Conservation (phyloP, 2,329 filamentous ascomycete genomes). For the Trichoderma harzianum region DNA sequence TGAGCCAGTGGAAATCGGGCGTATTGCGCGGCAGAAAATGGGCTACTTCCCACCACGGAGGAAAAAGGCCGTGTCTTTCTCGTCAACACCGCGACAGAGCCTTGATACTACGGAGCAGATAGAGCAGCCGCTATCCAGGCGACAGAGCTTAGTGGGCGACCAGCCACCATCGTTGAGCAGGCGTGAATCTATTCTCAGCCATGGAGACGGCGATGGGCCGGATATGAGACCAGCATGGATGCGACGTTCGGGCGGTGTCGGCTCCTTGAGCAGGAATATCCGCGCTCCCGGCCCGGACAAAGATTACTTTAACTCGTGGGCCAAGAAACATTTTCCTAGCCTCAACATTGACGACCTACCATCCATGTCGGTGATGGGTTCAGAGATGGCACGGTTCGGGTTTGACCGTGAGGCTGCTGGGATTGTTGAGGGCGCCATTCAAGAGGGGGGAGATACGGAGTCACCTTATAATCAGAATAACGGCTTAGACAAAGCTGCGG, state of each 20-base stretch:
- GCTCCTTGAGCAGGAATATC: constrained; percentile 69
- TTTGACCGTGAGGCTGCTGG: constrained; percentile 41
- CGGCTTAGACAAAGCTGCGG: constrained; percentile 76
- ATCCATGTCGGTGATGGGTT: constrained; percentile 62
- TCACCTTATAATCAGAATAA: constrained; percentile 46
- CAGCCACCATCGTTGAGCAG: constrained; percentile 35
- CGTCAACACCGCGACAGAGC: constrained; percentile 66
- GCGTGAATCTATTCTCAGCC: constrained; percentile 36
- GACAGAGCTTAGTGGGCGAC: constrained; percentile 41
- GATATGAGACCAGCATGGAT: constrained; percentile 59
- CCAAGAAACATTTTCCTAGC: constrained; percentile 77
- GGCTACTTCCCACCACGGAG: constrained; percentile 90
- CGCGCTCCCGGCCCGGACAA: constrained; percentile 76
- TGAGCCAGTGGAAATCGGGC: constrained; percentile 77
- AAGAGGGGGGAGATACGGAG: constrained; percentile 43
- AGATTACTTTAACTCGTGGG: constrained; percentile 80
- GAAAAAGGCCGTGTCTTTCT: constrained; percentile 72
- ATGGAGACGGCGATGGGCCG: constrained; percentile 36
- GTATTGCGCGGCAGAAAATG: constrained; percentile 73
- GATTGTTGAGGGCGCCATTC: constrained; percentile 52
- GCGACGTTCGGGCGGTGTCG: constrained; percentile 82
- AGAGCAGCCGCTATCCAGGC: constrained; percentile 36
- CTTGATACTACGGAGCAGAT: constrained; percentile 49
- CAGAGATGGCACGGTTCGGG: constrained; percentile 57
- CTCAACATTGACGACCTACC: constrained; percentile 67